Evolutionary conservation across 257 asterid genomes (phyloP).

Genomic region (Plantago ovata): DNA sequence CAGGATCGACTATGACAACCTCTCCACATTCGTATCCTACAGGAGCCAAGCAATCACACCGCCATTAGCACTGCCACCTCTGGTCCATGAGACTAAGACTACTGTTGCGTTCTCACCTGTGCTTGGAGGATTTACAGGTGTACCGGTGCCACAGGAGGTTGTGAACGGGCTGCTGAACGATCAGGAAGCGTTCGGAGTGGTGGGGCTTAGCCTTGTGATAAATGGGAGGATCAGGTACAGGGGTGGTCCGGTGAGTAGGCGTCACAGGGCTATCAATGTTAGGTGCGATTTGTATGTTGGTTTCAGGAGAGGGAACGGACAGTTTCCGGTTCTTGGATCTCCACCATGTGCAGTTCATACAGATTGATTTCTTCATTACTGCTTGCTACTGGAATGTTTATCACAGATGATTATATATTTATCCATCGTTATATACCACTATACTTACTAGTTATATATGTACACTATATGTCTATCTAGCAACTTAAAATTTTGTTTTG

Average conservation of each 20-base stretch:
- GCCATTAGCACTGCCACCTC: background rate
- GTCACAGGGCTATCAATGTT: background rate
- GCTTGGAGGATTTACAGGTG: background rate
- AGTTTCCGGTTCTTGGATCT: background rate
- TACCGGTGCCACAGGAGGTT: background rate
- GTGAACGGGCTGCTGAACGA: background rate
- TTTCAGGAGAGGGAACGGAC: slow-evolving; percentile 1
- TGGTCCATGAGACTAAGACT: background rate
- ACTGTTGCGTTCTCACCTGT: background rate
- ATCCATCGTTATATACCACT: too few species aligned
- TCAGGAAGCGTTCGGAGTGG: background rate
- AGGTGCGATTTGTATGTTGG: slow-evolving; percentile 2
- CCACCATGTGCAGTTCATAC: slow-evolving; percentile 4
- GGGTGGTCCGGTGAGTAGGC: background rate
- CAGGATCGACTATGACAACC: background rate
- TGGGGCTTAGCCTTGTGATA: background rate
- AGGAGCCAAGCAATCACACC: background rate
- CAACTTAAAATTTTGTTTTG: too few species aligned
- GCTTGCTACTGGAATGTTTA: too few species aligned
- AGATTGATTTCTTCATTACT: background rate
- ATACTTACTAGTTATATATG: too few species aligned
- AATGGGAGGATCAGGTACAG: background rate
- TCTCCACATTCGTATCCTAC: background rate
- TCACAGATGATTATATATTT: too few species aligned
- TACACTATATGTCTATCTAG: too few species aligned